Evolutionary conservation across 495 filamentous ascomycete species (phyloP).

Genomic region (Tuber magnatum): DNA sequence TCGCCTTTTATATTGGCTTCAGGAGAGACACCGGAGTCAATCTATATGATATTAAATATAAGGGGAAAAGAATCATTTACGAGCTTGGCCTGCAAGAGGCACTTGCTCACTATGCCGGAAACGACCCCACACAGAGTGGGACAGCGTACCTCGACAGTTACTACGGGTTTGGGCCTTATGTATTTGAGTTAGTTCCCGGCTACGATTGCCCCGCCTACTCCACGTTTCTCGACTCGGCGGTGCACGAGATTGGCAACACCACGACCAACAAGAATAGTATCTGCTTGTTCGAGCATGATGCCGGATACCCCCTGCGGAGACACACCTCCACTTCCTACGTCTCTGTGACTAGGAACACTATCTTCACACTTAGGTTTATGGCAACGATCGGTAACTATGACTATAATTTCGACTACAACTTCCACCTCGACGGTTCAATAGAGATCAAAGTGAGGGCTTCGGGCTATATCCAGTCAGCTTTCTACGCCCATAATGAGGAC

Average conservation of each 20-base stretch:
- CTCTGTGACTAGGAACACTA: conserved; percentile 46
- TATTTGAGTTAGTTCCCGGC: conserved; percentile 47
- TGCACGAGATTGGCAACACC: conserved; percentile 44
- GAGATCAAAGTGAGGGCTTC: conserved; percentile 52
- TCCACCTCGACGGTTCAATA: conserved; percentile 53
- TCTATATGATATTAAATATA: conserved; percentile 50
- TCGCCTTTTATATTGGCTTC: conserved; percentile 49
- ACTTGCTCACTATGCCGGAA: conserved; percentile 51
- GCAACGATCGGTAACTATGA: conserved; percentile 54
- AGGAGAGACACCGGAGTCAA: conserved; percentile 45
- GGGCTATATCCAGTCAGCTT: conserved; percentile 53
- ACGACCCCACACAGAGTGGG: conserved; percentile 46
- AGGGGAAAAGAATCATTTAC: conserved; percentile 51
- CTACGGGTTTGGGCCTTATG: conserved; percentile 47
- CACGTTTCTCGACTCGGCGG: conserved; percentile 46
- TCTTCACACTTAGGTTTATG: conserved; percentile 47
- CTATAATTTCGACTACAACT: conserved; percentile 49
- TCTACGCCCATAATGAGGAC: conserved; percentile 49
- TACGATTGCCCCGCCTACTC: conserved; percentile 51
- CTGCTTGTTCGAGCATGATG: conserved; percentile 49
- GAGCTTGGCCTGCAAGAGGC: conserved; percentile 54
- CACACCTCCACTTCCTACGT: conserved; percentile 43
- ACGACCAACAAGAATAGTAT: conserved; percentile 46
- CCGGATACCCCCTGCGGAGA: conserved; percentile 46
- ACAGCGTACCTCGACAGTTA: conserved; percentile 47